Conservation (phyloP, 345 rosid species). For the Eucalyptus paniculata region DNA sequence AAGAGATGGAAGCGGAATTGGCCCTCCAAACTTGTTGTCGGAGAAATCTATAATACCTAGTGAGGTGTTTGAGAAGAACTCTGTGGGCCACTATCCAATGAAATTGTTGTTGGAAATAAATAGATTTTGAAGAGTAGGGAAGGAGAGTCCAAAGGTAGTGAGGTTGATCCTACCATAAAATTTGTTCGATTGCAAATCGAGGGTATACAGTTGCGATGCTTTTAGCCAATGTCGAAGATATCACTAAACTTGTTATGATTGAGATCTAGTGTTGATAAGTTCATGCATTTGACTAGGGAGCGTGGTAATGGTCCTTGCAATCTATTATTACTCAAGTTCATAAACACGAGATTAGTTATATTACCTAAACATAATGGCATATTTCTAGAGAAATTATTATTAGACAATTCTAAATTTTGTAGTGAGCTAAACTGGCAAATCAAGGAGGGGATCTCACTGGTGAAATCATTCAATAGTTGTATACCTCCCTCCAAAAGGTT, state of each 20-base stretch:
- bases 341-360: accelerated
- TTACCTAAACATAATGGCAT: too few relatives aligned
- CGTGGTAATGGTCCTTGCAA: background rate
- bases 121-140: accelerated
- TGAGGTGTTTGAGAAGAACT: background rate
- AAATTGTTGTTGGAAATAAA: background rate
- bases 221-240: background rate
- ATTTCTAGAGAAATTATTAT: accelerated
- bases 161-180: background rate
- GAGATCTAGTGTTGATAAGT: accelerated
- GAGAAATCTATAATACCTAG: background rate
- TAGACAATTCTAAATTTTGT: accelerated
- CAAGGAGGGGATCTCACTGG: accelerated
- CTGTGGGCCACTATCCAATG: accelerated
- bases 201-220: accelerated
- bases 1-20: background rate
- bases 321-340: accelerated
- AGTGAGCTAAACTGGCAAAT: too few relatives aligned
- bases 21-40: background rate
- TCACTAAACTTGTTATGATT: accelerated
- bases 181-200: accelerated
- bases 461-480: too few relatives aligned
- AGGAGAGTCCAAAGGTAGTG: background rate
- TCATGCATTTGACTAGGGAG: background rate
- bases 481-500: too few relatives aligned